Conservation (phyloP, 306 rosid genomes). For the Acacia confusa region DNA sequence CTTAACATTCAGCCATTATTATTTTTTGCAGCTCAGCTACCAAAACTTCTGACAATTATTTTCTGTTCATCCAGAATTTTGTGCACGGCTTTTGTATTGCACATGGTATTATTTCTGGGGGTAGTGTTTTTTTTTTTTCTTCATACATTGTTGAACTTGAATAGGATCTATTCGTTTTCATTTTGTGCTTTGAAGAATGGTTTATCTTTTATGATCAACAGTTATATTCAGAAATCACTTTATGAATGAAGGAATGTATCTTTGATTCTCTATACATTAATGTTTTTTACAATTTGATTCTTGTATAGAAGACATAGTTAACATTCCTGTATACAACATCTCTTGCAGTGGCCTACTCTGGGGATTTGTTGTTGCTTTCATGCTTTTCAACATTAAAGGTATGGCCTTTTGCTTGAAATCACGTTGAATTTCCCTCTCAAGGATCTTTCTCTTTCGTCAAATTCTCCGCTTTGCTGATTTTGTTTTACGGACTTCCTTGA, state of each 20-base stretch:
- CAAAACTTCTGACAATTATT: conserved; percentile 2
- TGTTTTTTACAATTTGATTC: conserved; percentile 18
- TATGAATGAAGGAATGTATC: conserved; percentile 17
- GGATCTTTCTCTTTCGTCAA: conserved; percentile 9
- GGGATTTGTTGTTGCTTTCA: conserved; percentile 96
- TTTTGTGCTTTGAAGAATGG: neutral
- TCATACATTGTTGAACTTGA: neutral
- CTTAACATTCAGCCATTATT: neutral
- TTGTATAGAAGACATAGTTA: conserved; percentile 27
- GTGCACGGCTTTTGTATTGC: neutral
- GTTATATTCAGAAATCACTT: conserved; percentile 10
- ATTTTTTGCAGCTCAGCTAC: conserved; percentile 24
- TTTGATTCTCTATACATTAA: neutral
- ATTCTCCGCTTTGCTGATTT: conserved; percentile 5
- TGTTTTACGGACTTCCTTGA: conserved; percentile 16
- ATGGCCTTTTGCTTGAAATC: conserved; percentile 25
- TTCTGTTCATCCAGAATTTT: conserved; percentile 8
- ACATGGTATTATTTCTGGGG: conserved; percentile 16
- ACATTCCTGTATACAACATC: conserved; percentile 31
- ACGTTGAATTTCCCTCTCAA: neutral
- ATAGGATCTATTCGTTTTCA: neutral
- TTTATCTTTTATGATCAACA: conserved; percentile 1
- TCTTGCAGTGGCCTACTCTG: conserved; percentile 83
- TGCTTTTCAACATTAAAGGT: conserved; percentile 97
- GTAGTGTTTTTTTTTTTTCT: conserved; percentile 1